Base-by-base conservation (phyloP, 768 basidiomycete species). In the Lepiota venenata region DNA sequence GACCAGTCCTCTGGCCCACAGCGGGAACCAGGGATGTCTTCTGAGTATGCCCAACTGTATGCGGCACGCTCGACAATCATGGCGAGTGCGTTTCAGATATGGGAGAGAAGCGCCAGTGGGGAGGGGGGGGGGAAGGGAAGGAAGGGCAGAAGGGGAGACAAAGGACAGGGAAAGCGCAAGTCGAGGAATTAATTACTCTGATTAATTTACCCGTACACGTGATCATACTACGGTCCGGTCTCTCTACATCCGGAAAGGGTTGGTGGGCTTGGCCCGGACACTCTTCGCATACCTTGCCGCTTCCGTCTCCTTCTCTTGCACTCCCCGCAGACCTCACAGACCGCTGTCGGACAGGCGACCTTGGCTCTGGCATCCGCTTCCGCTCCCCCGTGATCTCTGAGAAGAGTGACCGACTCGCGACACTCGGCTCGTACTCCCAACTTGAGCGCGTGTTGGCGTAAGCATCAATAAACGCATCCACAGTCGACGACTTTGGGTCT, bases 351-450 rank as follows among this genome's bases (percentile, higher is more conserved):
- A 88, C 75, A 16, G 88, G 87, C 67, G 85, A 80, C n/a, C 88
- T 78, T n/a, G 87, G 82, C 61, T 89, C 85, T 5, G 89, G 84
- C 39, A 74, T 79, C 22, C 71, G 72, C 29, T 80, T 77, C 57
- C 81, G 82, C 35, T 74, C 63, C 16, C 89, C 88, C 9, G 87
- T 91, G 46, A 83, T 63, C 65, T 87, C 80, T 53, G 87, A 83
- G 67, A 85, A 92, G 37, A 91, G 62, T 41, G 82, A 81, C 36
- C 53, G 52, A 35, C 52, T 47, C n/a, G 25, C 37, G 7, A 47
- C 25, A 40, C 37, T 47, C 38, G 46, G 40, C 36, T 25, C 21
- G 27, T 52, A 27, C 36, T 52, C 43, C 52, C 52, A 40, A 50
- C 68, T 71, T 20, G 66, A 69, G 37, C 67, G 52, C 29, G 38